Evolutionary conservation across 352 stramenopile genomes (phyloP).

Genomic region (Pythium phragmiticola): DNA sequence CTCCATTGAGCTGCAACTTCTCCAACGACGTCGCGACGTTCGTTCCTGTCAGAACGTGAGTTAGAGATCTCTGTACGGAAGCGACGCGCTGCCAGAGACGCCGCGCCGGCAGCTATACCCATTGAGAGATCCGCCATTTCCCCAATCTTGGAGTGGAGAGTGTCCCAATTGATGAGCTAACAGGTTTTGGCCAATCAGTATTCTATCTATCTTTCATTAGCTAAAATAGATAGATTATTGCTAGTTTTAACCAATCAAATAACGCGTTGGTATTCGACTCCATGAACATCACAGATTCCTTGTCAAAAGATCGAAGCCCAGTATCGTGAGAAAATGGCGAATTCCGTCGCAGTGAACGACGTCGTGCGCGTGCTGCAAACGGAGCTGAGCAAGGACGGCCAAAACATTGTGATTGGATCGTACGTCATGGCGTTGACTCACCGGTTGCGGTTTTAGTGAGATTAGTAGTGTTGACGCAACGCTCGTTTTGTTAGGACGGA

Average conservation of each 20-base stretch:
- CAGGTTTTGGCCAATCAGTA: not conserved
- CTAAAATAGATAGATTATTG: not conserved
- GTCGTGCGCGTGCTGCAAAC: conserved; percentile 62
- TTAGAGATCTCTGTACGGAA: not conserved
- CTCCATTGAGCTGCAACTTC: conserved; percentile 22
- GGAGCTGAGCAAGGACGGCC: conserved; percentile 53
- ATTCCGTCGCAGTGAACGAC: conserved; percentile 48
- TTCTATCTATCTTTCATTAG: too few species aligned
- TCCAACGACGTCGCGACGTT: conserved; percentile 11
- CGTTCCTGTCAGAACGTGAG: conserved; percentile 4
- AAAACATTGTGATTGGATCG: conserved; percentile 52
- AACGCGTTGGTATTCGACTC: conserved; percentile 14
- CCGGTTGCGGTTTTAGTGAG: not conserved
- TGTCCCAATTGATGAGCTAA: not conserved
- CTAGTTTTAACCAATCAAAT: conserved; percentile 11
- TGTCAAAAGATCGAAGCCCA: not conserved
- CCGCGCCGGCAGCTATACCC: conserved; percentile 1
- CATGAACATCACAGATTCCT: conserved; percentile 9
- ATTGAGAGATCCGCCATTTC: conserved; percentile 16
- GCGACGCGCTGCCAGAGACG: not conserved
- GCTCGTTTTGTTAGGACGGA: conserved; percentile 41
- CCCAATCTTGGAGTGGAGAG: not conserved
- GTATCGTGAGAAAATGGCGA: conserved; percentile 9
- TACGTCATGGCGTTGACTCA: conserved; percentile 29
- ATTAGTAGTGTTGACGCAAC: not conserved